These are phyloP conservation scores for Asterochloris erici DNA, from an alignment of 139 green algal species.

Conservation along the genomic window DNA sequence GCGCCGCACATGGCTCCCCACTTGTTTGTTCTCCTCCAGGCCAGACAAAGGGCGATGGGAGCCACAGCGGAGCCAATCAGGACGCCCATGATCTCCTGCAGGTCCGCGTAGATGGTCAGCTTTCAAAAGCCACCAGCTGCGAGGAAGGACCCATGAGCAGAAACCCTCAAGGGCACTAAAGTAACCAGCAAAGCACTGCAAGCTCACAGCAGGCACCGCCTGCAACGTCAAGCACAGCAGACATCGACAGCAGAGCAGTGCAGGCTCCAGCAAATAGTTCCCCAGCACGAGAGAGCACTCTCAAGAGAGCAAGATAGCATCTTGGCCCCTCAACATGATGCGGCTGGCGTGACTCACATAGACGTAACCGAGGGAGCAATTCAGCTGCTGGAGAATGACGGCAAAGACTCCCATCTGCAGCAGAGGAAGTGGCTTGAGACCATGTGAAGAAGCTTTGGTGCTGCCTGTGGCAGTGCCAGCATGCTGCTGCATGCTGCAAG, in stretches of 20 bases:
- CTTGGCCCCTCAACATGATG: no score
- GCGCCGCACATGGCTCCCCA: slow-evolving; percentile 65
- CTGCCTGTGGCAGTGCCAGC: no score
- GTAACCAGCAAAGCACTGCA: not conserved
- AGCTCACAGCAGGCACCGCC: not conserved
- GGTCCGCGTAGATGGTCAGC: no score
- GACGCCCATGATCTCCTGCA: slow-evolving; percentile 69
- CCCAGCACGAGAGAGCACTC: no score
- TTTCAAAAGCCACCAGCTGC: no score
- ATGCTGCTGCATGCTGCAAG: no score
- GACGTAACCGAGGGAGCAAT: slow-evolving; percentile 41
- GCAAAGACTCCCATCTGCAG: slow-evolving; percentile 22
- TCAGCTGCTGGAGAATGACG: slow-evolving; percentile 76
- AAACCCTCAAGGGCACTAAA: not conserved
- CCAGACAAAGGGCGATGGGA: slow-evolving; percentile 61
- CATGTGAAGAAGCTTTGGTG: no score
- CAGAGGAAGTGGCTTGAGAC: not conserved
- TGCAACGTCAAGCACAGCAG: no score
- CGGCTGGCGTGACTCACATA: slow-evolving; percentile 13
- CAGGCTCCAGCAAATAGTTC: not conserved
- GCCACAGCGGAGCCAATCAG: slow-evolving; percentile 87
- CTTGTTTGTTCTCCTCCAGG: slow-evolving; percentile 27
- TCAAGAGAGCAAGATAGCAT: no score
- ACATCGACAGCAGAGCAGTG: not conserved
- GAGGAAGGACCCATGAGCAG: not conserved